These are phyloP conservation scores for Flammula alnicola DNA, from an alignment of 1,284 basidiomycete genomes.

Conservation along the genomic window DNA sequence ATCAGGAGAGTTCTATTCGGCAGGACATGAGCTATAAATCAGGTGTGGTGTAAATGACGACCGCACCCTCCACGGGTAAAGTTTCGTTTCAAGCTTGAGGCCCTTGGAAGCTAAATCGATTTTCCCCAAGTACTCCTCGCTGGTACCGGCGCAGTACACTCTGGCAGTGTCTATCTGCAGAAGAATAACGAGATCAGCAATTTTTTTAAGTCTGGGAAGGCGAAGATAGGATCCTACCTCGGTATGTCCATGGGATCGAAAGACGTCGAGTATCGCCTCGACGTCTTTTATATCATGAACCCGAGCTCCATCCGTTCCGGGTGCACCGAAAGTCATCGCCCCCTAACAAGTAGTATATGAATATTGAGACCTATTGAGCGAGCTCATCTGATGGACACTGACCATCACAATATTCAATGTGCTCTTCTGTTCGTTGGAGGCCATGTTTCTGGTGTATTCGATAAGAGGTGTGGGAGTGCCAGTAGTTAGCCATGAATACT, in stretches of 20 bases:
- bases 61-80: slow-evolving; percentile 35
- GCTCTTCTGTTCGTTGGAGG: slow-evolving; percentile 6
- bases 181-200: background rate
- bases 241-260: slow-evolving; percentile 11
- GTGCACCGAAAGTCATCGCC: slow-evolving; percentile 12
- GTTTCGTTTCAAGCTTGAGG: slow-evolving; percentile 50
- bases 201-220: background rate
- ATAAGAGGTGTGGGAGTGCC: too few relatives aligned
- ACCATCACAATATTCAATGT: slow-evolving; percentile 13
- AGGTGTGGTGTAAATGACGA: background rate
- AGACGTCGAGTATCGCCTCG: slow-evolving; percentile 10
- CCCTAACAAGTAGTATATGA: slow-evolving; percentile 1
- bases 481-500: too few relatives aligned
- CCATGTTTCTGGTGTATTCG: background rate
- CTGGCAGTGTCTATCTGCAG: slow-evolving; percentile 11
- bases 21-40: background rate
- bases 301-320: slow-evolving; percentile 8
- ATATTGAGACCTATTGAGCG: too few relatives aligned
- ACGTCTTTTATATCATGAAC: slow-evolving; percentile 11
- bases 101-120: slow-evolving; percentile 43
- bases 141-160: slow-evolving; percentile 8
- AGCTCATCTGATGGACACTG: background rate
- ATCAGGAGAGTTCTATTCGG: background rate
- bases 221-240: background rate
- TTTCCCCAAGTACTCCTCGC: slow-evolving; percentile 11